phyloP scores from a whole-genome alignment of 208 protist genomes.

The Leishmania tropica region DNA sequence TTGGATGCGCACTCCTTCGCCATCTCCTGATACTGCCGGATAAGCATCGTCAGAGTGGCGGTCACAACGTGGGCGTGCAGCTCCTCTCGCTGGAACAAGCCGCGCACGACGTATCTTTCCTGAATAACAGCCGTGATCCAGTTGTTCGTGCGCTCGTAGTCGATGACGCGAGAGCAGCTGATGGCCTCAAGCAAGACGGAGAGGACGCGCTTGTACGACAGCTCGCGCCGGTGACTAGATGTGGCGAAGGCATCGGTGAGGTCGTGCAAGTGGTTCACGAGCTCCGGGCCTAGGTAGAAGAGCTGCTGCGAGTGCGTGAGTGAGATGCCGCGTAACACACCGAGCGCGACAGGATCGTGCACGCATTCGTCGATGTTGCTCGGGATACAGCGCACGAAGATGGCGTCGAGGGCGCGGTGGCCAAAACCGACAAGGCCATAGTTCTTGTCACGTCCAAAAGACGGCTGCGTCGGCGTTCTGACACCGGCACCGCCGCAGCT shows the following conservation, averaged over 20 bases:
- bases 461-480: background rate
- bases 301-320: constrained; percentile 54
- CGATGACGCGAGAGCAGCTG: constrained; percentile 59
- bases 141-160: constrained; percentile 71
- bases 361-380: constrained; percentile 63
- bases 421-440: constrained; percentile 57
- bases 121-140: constrained; percentile 82
- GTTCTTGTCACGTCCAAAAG: constrained; percentile 27
- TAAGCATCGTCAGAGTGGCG: constrained; percentile 67
- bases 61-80: constrained; percentile 79
- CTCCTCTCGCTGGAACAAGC: constrained; percentile 75
- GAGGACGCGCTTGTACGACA: constrained; percentile 70
- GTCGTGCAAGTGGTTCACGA: constrained; percentile 71
- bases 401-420: constrained; percentile 53
- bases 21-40: constrained; percentile 76
- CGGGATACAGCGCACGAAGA: constrained; percentile 64
- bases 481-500: constrained; percentile 5
- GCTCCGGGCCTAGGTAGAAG: constrained; percentile 46
- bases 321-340: constrained; percentile 66
- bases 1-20: constrained; percentile 41
- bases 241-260: constrained; percentile 74
- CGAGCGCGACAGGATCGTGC: constrained; percentile 55
- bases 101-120: constrained; percentile 70
- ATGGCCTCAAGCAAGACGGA: constrained; percentile 78
- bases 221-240: constrained; percentile 55